Conservation (phyloP, 768 basidiomycete genomes). For the Pleurotus citrinopileatus region DNA sequence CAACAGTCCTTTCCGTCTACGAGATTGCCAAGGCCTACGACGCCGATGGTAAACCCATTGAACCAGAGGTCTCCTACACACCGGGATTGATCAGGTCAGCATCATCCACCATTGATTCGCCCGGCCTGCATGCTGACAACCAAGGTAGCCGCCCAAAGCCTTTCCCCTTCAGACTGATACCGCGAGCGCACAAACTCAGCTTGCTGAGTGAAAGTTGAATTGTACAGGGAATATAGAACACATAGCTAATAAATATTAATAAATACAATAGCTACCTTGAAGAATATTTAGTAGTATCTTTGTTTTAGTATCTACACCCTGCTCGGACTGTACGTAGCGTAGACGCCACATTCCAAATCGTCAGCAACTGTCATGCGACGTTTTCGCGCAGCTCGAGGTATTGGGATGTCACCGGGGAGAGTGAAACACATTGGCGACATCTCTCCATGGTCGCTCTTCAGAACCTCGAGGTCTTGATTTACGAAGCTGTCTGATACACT, state of each 20-base stretch:
- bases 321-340: too few relatives aligned
- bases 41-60: conserved; percentile 31
- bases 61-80: conserved; percentile 31
- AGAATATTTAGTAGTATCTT: too few relatives aligned
- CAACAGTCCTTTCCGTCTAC: conserved; percentile 37
- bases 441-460: neutral
- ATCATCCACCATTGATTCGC: neutral
- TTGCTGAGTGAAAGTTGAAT: neutral
- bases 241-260: conserved; percentile 6
- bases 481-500: neutral
- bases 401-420: neutral
- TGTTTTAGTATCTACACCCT: too few relatives aligned
- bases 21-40: conserved; percentile 36
- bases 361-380: neutral
- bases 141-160: conserved; percentile 36
- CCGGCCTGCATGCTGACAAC: neutral
- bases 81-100: conserved; percentile 32
- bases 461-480: neutral
- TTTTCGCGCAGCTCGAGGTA: neutral
- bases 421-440: neutral
- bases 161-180: conserved; percentile 34
- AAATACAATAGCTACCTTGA: neutral
- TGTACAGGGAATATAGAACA: neutral
- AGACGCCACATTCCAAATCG: neutral
- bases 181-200: conserved; percentile 19